Evolutionary conservation across 192 early-diverging fungal genomes (phyloP).

Genomic region (Chytriomyces confervae): DNA sequence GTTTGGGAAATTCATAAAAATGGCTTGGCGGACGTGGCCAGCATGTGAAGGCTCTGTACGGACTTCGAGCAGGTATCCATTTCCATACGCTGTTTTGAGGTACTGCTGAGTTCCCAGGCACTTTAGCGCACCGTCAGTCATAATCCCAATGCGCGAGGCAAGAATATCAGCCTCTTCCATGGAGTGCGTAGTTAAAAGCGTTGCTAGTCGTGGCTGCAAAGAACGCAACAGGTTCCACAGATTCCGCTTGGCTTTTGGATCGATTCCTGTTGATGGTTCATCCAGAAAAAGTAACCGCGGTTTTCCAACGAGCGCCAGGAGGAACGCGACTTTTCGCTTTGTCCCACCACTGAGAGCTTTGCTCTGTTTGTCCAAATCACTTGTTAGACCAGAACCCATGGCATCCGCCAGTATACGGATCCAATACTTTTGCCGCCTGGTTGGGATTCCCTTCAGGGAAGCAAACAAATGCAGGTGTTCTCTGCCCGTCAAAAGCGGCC

Average conservation of each 20-base stretch:
- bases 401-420: conserved; percentile 28
- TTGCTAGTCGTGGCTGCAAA: conserved; percentile 18
- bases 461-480: conserved; percentile 52
- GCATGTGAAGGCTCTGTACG: background rate
- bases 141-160: conserved; percentile 42
- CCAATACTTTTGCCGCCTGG: background rate
- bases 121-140: conserved; percentile 34
- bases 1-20: conserved; percentile 28
- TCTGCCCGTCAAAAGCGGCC: conserved; percentile 45
- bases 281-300: conserved; percentile 37
- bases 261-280: conserved; percentile 33
- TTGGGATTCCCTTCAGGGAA: conserved; percentile 42
- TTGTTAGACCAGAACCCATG: conserved; percentile 14
- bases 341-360: conserved; percentile 36
- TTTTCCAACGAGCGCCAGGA: conserved; percentile 39
- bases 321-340: conserved; percentile 33
- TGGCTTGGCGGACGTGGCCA: background rate
- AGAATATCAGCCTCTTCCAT: conserved; percentile 50
- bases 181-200: conserved; percentile 45
- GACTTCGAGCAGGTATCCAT: conserved; percentile 26
- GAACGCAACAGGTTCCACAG: conserved; percentile 41
- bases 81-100: conserved; percentile 31
- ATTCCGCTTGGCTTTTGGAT: conserved; percentile 38
- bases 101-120: conserved; percentile 35
- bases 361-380: conserved; percentile 18